A percentile compares a stretch with the other conserved stretches of the same genome.
phyloP scores from a whole-genome alignment of 768 basidiomycete species.

The Strobilomyces dryophilus region DNA sequence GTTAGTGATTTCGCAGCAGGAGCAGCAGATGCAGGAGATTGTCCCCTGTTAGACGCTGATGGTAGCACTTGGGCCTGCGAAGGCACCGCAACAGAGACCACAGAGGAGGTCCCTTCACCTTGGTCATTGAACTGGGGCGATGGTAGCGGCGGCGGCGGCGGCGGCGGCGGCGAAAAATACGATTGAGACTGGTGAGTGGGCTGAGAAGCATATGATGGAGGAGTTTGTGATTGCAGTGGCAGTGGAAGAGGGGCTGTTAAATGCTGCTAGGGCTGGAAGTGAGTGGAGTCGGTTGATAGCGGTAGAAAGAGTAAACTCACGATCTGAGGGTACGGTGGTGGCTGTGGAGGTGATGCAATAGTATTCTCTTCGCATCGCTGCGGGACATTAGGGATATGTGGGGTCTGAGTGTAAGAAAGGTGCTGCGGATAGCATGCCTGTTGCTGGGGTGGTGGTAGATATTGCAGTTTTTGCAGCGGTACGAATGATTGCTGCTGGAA shows the following conservation, averaged over 20 bases:
- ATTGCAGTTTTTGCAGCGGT: slow-evolving; percentile 8
- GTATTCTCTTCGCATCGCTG: slow-evolving; percentile 17
- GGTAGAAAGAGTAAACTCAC: slow-evolving; percentile 3
- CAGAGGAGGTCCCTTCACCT: neutral
- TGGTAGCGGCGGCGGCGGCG: slow-evolving; percentile 8
- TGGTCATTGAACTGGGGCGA: slow-evolving; percentile 6
- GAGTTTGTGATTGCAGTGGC: slow-evolving; percentile 9
- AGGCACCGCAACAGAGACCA: slow-evolving; percentile 1
- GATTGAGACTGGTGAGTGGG: slow-evolving; percentile 19
- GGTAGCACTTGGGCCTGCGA: slow-evolving; percentile 2
- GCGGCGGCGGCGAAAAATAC: slow-evolving; percentile 18
- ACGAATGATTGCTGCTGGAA: slow-evolving; percentile 9
- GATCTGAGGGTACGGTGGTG: slow-evolving; percentile 2
- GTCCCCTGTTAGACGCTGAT: slow-evolving; percentile 3
- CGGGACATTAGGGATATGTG: slow-evolving; percentile 7
- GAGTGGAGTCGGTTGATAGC: neutral
- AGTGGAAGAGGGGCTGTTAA: slow-evolving; percentile 17
- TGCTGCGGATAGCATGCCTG: slow-evolving; percentile 13
- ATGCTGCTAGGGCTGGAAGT: slow-evolving; percentile 15
- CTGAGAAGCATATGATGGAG: slow-evolving; percentile 11
- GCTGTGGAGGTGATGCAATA: slow-evolving; percentile 1
- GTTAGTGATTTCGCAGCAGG: slow-evolving; percentile 11
- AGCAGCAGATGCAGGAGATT: neutral
- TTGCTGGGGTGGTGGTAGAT: slow-evolving; percentile 3
- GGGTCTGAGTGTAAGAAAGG: slow-evolving; percentile 13